Conservation (phyloP, 2,329 filamentous ascomycete genomes). For the Aschersonia sp. region DNA sequence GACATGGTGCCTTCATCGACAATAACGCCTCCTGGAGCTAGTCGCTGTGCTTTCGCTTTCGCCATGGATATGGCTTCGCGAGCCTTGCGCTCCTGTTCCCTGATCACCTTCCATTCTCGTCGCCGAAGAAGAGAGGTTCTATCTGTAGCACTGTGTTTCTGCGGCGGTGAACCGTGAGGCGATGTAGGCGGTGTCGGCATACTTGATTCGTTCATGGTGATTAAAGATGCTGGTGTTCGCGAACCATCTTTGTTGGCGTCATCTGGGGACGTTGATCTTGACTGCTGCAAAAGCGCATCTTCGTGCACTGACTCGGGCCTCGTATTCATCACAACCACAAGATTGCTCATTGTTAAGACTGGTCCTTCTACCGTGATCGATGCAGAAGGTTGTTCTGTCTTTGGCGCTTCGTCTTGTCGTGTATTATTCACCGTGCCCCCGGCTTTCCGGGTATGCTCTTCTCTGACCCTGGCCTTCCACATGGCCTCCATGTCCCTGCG, state of each 20-base stretch:
- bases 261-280: background rate
- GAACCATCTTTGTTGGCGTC: background rate
- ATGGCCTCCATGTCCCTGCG: slow-evolving; percentile 23
- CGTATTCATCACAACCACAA: slow-evolving; percentile 26
- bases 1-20: slow-evolving; percentile 9
- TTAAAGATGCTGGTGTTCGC: background rate
- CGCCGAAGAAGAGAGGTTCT: slow-evolving; percentile 17
- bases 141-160: slow-evolving; percentile 10
- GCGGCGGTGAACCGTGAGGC: slow-evolving; percentile 12
- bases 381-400: background rate
- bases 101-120: slow-evolving; percentile 18
- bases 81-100: slow-evolving; percentile 12
- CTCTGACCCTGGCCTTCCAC: slow-evolving; percentile 10
- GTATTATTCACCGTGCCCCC: background rate
- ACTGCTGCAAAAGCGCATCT: background rate
- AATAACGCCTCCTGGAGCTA: slow-evolving; percentile 10
- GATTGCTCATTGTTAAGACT: slow-evolving; percentile 14
- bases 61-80: slow-evolving; percentile 9
- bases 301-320: slow-evolving; percentile 13
- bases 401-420: background rate
- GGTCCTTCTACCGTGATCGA: background rate
- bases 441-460: background rate
- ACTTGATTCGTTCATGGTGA: slow-evolving; percentile 1
- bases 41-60: slow-evolving; percentile 8
- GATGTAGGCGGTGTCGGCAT: slow-evolving; percentile 18